Conservation (phyloP, 2,329 filamentous ascomycete genomes). For the Ilyonectria destructans region DNA sequence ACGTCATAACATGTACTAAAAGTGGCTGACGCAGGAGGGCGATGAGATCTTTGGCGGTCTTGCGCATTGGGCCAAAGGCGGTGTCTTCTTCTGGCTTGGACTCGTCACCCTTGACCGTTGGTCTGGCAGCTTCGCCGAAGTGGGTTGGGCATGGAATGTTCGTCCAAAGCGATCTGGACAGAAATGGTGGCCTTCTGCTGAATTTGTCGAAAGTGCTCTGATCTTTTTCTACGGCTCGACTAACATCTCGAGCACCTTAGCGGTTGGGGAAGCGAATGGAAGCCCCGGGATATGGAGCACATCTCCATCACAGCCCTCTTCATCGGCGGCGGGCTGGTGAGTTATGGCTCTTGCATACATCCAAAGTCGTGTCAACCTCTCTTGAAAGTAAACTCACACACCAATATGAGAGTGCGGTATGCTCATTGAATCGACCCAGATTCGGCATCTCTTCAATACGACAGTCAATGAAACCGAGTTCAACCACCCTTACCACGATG, state of each 20-base stretch:
- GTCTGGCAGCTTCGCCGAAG: constrained; percentile 90
- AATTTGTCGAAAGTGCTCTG: constrained; percentile 90
- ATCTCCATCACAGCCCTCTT: constrained; percentile 94
- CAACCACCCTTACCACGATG: constrained; percentile 57
- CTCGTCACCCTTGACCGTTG: constrained; percentile 89
- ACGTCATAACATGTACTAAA: constrained; percentile 19
- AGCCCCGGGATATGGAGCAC: constrained; percentile 88
- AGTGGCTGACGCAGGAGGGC: constrained; percentile 69
- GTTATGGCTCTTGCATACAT: constrained; percentile 49
- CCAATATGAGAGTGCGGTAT: constrained; percentile 76
- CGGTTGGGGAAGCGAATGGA: constrained; percentile 80
- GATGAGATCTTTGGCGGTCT: constrained; percentile 84
- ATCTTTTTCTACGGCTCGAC: constrained; percentile 92
- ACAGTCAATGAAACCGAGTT: constrained; percentile 59
- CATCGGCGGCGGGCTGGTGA: constrained; percentile 89
- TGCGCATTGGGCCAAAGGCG: constrained; percentile 95
- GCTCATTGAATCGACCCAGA: constrained; percentile 82
- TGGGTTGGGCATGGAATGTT: constrained; percentile 97
- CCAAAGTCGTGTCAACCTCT: not conserved
- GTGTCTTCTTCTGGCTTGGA: constrained; percentile 95
- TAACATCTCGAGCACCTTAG: constrained; percentile 93
- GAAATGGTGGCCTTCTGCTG: constrained; percentile 83
- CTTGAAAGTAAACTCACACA: constrained; percentile 43
- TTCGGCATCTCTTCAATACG: constrained; percentile 78
- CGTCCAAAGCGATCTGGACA: constrained; percentile 73